Base-by-base conservation (phyloP, 164 flowering plant species). In the Annona cherimola region DNA sequence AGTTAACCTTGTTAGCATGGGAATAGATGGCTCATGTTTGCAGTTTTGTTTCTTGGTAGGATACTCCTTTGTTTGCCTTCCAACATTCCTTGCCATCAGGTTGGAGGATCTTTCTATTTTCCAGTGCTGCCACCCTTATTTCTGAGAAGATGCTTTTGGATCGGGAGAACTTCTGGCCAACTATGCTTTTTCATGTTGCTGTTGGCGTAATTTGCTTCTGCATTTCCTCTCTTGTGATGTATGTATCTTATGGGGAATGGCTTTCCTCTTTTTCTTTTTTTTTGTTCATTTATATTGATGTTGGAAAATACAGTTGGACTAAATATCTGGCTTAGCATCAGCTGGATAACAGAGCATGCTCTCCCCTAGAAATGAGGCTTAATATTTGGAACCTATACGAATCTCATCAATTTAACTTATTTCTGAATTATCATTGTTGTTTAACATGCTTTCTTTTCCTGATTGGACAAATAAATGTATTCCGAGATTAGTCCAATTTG, bases 71-170 rank as follows among this genome's bases (percentile, higher is more conserved):
- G 6, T 94, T 94, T 80, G 79, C 93, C 63, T 90, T 94, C 46
- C 64, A 45, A 39, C 65, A 75, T 55, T 92, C 98, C 83, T 81
- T 94, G 78, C 99, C 98, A 62, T 83, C 87, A 0, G 98, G 97
- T 67, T 89, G 89, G 91, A 45, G 43, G 41, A 64, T 85, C 69
- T 75, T 94, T 61, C 75, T 92, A 41, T 59, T 91, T 79, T 90
- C 97, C 26, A 84, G 93, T 43, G 71, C 81, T 20, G 77, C 69
- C 5, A 89, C 98, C 44, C 81, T 83, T 40, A 66, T 89, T 65
- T 89, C 96, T 8, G 93, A 90, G 82, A 86, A 75, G 74, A 55
- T 89, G 67, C 81, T 90, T 75, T 76, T 94, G 79, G 86, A 92
- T 79, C 81, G 75, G 11, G 84, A 87, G 35, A 83, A 86, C 66